These are phyloP conservation scores for Moringa oleifera DNA, from an alignment of 345 rosid species.

Conservation along the genomic window DNA sequence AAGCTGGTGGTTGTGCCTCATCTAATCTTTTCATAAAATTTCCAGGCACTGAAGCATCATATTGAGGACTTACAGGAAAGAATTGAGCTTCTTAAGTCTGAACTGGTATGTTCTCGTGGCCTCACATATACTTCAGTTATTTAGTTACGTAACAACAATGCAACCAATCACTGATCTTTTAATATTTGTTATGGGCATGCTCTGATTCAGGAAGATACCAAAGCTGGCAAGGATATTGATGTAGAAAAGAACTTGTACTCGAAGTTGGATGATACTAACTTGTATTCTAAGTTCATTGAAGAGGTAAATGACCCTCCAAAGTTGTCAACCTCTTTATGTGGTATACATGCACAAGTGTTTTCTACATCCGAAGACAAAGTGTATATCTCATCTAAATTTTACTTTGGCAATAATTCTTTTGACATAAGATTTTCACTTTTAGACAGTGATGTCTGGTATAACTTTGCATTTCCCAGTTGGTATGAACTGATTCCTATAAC, in stretches of 20 bases:
- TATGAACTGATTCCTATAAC: too few relatives aligned
- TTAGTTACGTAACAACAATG: slow-evolving; percentile 3
- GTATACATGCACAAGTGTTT: neutral
- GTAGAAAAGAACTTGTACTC: slow-evolving; percentile 25
- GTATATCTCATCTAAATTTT: too few relatives aligned
- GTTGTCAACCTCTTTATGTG: neutral
- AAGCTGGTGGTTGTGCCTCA: slow-evolving; percentile 1
- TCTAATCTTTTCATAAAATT: slow-evolving; percentile 16
- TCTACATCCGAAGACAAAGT: too few relatives aligned
- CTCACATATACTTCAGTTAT: neutral
- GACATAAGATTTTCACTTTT: neutral
- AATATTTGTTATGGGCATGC: neutral
- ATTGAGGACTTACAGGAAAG: slow-evolving; percentile 53
- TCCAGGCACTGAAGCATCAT: slow-evolving; percentile 80
- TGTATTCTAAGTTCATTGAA: slow-evolving; percentile 29
- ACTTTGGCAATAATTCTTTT: too few relatives aligned
- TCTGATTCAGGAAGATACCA: slow-evolving; percentile 42
- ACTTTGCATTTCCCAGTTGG: too few relatives aligned
- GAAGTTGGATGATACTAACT: slow-evolving; percentile 27
- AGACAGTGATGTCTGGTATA: neutral
- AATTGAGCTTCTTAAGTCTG: slow-evolving; percentile 51
- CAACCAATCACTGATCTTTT: neutral
- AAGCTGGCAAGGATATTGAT: slow-evolving; percentile 34
- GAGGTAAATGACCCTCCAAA: slow-evolving; percentile 39
- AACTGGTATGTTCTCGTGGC: slow-evolving; percentile 31